These are phyloP conservation scores for Leccinum pellstonianum DNA, from an alignment of 768 basidiomycete genomes.

Conservation along the genomic window DNA sequence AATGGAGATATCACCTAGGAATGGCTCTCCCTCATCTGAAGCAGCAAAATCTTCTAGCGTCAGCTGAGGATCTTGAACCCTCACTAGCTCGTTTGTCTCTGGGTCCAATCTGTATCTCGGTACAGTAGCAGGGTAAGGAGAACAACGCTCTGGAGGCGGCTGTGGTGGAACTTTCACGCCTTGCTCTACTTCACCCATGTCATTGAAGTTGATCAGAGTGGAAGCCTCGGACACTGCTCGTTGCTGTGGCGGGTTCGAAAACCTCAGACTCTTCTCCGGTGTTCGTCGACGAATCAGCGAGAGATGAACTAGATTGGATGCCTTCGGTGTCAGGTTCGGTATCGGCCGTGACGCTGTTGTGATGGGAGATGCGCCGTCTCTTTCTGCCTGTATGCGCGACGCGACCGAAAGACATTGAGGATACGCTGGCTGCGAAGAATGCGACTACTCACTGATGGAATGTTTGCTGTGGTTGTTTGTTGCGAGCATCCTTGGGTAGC, in stretches of 20 bases:
- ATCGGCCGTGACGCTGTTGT: neutral
- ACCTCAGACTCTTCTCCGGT: too few relatives aligned
- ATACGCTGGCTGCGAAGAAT: too few relatives aligned
- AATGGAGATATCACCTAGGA: neutral
- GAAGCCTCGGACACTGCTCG: neutral
- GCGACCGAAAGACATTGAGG: too few relatives aligned
- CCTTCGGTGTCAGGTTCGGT: too few relatives aligned
- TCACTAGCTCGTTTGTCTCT: neutral
- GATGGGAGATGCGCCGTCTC: neutral
- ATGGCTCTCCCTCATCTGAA: neutral
- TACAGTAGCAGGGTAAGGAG: neutral
- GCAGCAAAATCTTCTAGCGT: neutral
- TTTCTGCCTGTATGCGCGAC: neutral
- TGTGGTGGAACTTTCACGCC: neutral
- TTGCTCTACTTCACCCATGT: neutral
- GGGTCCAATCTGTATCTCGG: constrained; percentile 15
- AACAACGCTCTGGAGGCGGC: neutral
- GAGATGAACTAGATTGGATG: neutral
- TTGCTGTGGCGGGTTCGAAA: neutral
- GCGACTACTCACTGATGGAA: too few relatives aligned
- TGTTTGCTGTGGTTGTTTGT: too few relatives aligned
- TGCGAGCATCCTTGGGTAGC: neutral
- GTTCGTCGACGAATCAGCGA: neutral
- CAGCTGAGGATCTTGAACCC: neutral
- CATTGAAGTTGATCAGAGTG: neutral